Evolutionary conservation across 768 basidiomycete genomes (phyloP).

Genomic region (Leucosporidium creatinivorum): DNA sequence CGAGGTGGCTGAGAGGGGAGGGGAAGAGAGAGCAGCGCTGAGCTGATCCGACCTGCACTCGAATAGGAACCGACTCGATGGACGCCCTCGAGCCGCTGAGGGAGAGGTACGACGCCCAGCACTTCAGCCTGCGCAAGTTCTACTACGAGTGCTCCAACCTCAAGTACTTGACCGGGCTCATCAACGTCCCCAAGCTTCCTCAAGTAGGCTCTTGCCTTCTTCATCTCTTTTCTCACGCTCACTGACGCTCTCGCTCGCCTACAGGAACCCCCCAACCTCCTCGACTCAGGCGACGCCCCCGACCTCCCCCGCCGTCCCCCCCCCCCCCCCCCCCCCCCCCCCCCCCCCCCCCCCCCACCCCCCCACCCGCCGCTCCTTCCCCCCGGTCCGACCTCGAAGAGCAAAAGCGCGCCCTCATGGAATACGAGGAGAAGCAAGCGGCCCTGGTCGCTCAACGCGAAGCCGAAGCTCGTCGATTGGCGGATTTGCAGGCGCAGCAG

Average conservation of each 20-base stretch:
- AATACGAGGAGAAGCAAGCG: slow-evolving; percentile 94
- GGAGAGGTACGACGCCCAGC: slow-evolving; percentile 80
- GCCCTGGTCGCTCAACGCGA: slow-evolving; percentile 73
- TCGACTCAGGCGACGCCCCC: slow-evolving; percentile 71
- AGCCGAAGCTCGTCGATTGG: slow-evolving; percentile 70
- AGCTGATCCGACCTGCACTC: background rate
- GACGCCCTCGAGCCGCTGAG: slow-evolving; percentile 85
- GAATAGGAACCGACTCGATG: slow-evolving; percentile 71
- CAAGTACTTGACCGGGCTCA: slow-evolving; percentile 92
- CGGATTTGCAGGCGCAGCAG: slow-evolving; percentile 67
- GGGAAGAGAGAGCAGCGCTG: slow-evolving; percentile 8
- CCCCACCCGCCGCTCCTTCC: slow-evolving; percentile 64
- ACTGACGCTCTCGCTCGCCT: background rate
- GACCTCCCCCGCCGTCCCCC: slow-evolving; percentile 73
- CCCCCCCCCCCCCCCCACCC: slow-evolving; percentile 49
- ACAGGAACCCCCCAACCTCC: slow-evolving; percentile 91
- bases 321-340: slow-evolving; percentile 50
- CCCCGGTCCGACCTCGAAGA: slow-evolving; percentile 62
- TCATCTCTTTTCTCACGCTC: background rate
- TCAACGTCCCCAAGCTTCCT: slow-evolving; percentile 96
- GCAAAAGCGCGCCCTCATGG: slow-evolving; percentile 86
- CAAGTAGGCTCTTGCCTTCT: slow-evolving; percentile 51
- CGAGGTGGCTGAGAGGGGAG: background rate
- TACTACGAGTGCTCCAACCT: slow-evolving; percentile 99
- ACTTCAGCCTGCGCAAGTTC: slow-evolving; percentile 88